Percentiles rank a stretch among this genome's conserved stretches.
Conservation (phyloP, 2,329 filamentous ascomycete genomes). For the Ascochyta pisi region DNA sequence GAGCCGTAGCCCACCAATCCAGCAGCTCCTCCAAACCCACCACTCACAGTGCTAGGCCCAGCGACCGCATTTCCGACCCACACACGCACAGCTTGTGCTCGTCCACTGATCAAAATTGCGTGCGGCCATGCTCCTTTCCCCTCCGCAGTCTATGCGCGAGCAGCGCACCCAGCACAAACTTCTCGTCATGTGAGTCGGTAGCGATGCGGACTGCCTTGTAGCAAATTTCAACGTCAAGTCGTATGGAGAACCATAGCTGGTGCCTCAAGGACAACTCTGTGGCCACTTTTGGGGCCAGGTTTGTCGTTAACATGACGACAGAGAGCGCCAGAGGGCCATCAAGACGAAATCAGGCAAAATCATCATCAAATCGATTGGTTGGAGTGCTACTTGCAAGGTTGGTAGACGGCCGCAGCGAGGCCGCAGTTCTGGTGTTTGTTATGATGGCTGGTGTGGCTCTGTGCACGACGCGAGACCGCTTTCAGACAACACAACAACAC, state of each 20-base stretch:
- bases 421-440: slow-evolving; percentile 44
- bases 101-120: slow-evolving; percentile 51
- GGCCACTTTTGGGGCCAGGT: slow-evolving; percentile 28
- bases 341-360: slow-evolving; percentile 28
- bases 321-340: slow-evolving; percentile 26
- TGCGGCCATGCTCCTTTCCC: slow-evolving; percentile 42
- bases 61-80: slow-evolving; percentile 44
- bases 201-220: slow-evolving; percentile 47
- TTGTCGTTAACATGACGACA: slow-evolving; percentile 27
- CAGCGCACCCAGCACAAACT: slow-evolving; percentile 49
- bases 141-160: slow-evolving; percentile 43
- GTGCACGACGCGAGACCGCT: slow-evolving; percentile 38
- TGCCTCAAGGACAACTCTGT: slow-evolving; percentile 11
- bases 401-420: slow-evolving; percentile 38
- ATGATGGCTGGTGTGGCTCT: slow-evolving; percentile 41
- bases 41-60: slow-evolving; percentile 31
- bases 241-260: slow-evolving; percentile 21
- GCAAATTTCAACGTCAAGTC: slow-evolving; percentile 51
- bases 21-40: slow-evolving; percentile 25
- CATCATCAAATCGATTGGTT: slow-evolving; percentile 39
- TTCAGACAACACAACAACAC: slow-evolving; percentile 39
- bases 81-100: slow-evolving; percentile 44
- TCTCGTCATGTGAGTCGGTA: slow-evolving; percentile 49
- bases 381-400: slow-evolving; percentile 41
- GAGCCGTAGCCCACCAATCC: slow-evolving; percentile 34